phyloP scores from a whole-genome alignment of 352 stramenopile genomes.

The Peronosclerospora sorghi region DNA sequence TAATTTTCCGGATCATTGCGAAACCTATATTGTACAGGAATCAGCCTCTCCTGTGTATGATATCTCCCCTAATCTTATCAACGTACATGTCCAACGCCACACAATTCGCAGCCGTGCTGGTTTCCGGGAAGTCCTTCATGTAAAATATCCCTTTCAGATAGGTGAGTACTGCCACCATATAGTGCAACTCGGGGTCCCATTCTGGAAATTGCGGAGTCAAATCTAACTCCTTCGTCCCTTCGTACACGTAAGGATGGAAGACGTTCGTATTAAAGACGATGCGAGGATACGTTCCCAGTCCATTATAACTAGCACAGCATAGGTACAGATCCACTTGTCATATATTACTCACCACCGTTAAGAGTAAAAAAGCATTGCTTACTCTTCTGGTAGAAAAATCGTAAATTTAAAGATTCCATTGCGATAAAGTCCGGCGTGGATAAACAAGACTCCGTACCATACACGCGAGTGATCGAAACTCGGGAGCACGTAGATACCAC shows the following conservation, averaged over 20 bases:
- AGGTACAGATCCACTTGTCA: neutral
- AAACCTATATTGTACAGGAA: constrained; percentile 31
- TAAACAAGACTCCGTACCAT: constrained; percentile 94
- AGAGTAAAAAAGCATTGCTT: neutral
- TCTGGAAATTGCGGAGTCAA: constrained; percentile 85
- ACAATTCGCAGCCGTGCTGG: constrained; percentile 59
- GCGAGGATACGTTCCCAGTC: constrained; percentile 83
- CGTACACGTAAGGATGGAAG: constrained; percentile 90
- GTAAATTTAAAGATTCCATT: constrained; percentile 97
- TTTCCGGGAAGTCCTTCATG: constrained; percentile 87
- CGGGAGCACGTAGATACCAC: constrained; percentile 92
- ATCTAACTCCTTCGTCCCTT: constrained; percentile 83
- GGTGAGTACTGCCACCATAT: constrained; percentile 92
- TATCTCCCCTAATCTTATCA: neutral
- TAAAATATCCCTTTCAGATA: constrained; percentile 98
- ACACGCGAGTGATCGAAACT: constrained; percentile 86
- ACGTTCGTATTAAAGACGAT: constrained; percentile 89
- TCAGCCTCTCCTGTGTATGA: neutral
- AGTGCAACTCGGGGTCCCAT: constrained; percentile 91
- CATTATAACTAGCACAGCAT: constrained; percentile 82
- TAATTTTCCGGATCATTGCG: constrained; percentile 81
- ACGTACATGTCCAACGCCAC: constrained; percentile 80
- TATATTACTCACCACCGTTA: neutral
- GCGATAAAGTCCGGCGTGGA: constrained; percentile 90
- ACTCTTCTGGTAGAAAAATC: constrained; percentile 72